These are phyloP conservation scores for Barbarea vulgaris DNA, from an alignment of 345 rosid genomes.

Conservation along the genomic window DNA sequence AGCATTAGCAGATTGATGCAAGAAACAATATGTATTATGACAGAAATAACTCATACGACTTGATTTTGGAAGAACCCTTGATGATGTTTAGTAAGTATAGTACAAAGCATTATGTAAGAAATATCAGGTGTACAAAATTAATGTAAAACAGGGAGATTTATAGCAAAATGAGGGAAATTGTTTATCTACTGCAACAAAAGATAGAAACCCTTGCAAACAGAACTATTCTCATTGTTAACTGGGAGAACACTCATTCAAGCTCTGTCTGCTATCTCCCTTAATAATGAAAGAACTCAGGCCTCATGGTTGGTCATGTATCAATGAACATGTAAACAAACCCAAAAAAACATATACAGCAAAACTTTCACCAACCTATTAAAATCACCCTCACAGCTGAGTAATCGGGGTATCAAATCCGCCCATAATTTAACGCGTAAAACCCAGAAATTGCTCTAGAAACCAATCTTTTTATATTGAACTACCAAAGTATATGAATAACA, in stretches of 20 bases:
- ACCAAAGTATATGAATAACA: not conserved
- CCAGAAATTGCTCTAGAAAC: not conserved
- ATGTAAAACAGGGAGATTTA: conserved; percentile 4
- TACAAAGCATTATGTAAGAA: conserved; percentile 22
- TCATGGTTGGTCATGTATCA: not conserved
- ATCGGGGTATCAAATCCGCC: not conserved
- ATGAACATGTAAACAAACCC: not conserved
- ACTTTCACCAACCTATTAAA: not conserved
- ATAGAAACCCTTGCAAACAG: not conserved
- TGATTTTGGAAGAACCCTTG: conserved; percentile 39
- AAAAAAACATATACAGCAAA: not conserved
- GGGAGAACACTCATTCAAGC: not conserved
- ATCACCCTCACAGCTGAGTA: not conserved
- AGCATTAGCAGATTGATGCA: conserved; percentile 55
- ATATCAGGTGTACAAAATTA: conserved; percentile 13
- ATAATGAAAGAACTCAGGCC: not conserved
- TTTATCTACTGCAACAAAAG: not conserved
- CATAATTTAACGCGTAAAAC: not conserved
- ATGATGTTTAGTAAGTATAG: not conserved
- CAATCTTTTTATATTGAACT: conserved; percentile 1
- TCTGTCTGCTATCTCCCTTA: conserved; percentile 4
- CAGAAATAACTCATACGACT: conserved; percentile 49
- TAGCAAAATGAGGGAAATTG: conserved; percentile 1
- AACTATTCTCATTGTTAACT: not conserved
- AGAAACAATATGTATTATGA: conserved; percentile 54